Base-by-base conservation (phyloP, 1,284 basidiomycete genomes). In the Wallemia ichthyophaga region DNA sequence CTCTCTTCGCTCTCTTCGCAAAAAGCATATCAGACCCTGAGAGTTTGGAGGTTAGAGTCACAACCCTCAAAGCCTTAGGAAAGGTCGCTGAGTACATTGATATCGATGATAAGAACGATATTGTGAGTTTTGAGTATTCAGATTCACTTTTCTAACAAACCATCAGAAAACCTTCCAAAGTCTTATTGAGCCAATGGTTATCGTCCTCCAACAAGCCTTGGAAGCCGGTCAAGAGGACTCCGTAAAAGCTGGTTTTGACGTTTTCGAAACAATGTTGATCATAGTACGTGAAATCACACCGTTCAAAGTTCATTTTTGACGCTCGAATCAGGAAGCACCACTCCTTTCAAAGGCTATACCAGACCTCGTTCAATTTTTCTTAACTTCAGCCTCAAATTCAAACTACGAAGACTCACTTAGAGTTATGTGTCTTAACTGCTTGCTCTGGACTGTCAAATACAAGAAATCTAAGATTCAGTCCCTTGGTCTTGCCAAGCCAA, bases 391-490 rank as follows among this genome's bases (percentile, higher is more conserved):
- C 62, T 81, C 77, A 58, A 92, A 94, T 74, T 77, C 76, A 63
- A 73, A 75, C 24, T 81, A 83, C 66, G 85, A 89, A 58, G 73
- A 76, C 62, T 85, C 85, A 58, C 78, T 95, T 62, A 83, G 94
- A 62, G 79, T 89, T 62, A 84, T 94, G 69, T 82, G 85, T 25
- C 78, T 98, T 61, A 98, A 96, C 68, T 85, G 87, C 23, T 78
- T 99, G 28, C 85, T 88, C 67, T 98, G 92, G 92, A 88, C 83
- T 57, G 82, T 94, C 61, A 83, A 85, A 73, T 92, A 92, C 74
- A 98, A 96, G 81, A 95, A 94, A 73, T 83, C 83, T 62, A 94
- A 92, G 72, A 80, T 99, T 48, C 88, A 95, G 71, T 79, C 78
- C 65, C 76, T 91, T 62, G 79, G 80, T 67, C 76, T 99, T 59